Evolutionary conservation across 345 rosid species (phyloP), one percentile per base, ranked within the genome.

Genomic region (Gossypium sturtianum): DNA sequence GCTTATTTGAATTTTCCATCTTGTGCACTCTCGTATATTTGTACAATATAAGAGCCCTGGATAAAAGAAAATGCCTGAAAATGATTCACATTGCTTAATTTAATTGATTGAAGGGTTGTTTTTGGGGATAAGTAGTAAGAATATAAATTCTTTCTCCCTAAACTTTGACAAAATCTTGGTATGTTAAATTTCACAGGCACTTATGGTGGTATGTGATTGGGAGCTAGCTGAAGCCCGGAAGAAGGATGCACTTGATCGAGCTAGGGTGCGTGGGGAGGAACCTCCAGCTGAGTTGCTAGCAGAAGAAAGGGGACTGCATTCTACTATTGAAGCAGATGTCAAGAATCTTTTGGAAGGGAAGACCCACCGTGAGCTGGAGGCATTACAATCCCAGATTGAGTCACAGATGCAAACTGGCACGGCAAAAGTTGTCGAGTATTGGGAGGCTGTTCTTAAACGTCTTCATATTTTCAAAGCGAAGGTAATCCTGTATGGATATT

Each of bases 401-500:
- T 80, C 82, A 54, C 93, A 90, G 81, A 86, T 95, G 88, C 92
- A 84, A 74, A 88, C 93, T 75, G 98, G 99, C 57, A 85, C 93
- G 4, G 99, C 97, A 0, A 95, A 91, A 84, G 98, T 95, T 9
- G 99, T 95, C 13, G 98, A 93, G 83, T 95, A 92, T 77, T 94
- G 98, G 98, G 97, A 94, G 81, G 98, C 92, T 60, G 87, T 94
- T 79, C 87, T 95, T 56, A 93, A 89, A 79, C 91, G 99, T 61
- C 93, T 95, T 43, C 89, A 88, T 71, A 93, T 91, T 65, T 95
- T 91, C 85, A 91, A 91, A 74, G 98, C 98, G n/a, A 94, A 93
- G 95, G 97, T 94, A 89, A 4, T 74, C 71, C 34, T 75, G 17
- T 43, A 62, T 68, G 2, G 64, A 56, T 59, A 17, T 22, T 13